Evolutionary conservation across 164 flowering plant genomes (phyloP), one percentile per base, ranked within the genome.

Genomic region (Nymphaea thermarum): DNA sequence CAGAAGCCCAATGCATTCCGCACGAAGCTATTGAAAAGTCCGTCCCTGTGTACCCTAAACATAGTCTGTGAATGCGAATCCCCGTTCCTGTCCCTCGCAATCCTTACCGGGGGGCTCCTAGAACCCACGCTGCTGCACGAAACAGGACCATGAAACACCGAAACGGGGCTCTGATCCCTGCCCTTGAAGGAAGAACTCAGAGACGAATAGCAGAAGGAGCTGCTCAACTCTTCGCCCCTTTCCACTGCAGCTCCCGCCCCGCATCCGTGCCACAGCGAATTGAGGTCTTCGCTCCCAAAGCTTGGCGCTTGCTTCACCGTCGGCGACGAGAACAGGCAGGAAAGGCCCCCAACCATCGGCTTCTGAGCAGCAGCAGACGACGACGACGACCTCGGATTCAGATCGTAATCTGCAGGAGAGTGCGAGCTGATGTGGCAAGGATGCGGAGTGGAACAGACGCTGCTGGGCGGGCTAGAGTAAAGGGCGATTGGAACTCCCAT

Each of bases 401-500:
- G 60, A 0, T 89, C 98, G 63, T 78, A 85, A 41, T 94, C 97
- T 43, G 76, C 74, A 2, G 88, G 72, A 1, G 83, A 67, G 71
- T 83, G 84, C 2, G 89, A 80, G 15, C 41, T 61, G 60, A 86
- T 79, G 74, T 80, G 84, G 71, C 81, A 81, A 0, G 85, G 86
- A 67, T 85, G 81, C 44, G 98, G 72, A 59, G 88, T 68, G 0
- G 96, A 83, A 71, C 87, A 86, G 17, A 90, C 83, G 71, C 84
- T 78, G 76, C 94, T 81, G 2, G 98, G 88, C 7, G 96, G 86
- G 67, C 82, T 85, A 10, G 93, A 90, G 72, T 89, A 89, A 1
- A 94, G 72, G 43, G 93, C 99, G 11, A 94, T 88, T 6, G 96
- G 84, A 8, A 89, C 87, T 66, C 77, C 82, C 96, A 91, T 91